Conservation (phyloP, 202 grass and related monocot species). For the Hordeum pubiflorum region DNA sequence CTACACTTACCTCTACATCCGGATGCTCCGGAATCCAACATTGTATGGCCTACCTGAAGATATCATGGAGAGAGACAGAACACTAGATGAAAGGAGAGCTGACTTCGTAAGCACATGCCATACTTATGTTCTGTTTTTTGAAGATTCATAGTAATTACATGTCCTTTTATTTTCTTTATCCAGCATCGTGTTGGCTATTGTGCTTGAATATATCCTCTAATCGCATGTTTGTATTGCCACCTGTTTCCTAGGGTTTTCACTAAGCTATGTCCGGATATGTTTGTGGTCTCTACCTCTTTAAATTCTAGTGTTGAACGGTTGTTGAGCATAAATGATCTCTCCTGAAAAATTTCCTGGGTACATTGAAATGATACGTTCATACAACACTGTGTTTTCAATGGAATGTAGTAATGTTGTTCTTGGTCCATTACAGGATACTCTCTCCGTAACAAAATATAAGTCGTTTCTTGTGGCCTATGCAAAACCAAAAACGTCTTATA, state of each 20-base stretch:
- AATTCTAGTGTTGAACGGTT: neutral
- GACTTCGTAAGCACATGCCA: conserved; percentile 60
- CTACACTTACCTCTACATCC: conserved; percentile 77
- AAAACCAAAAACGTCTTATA: too few species aligned
- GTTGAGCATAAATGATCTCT: neutral
- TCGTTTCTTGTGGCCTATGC: too few species aligned
- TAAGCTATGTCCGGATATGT: neutral
- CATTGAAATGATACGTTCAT: neutral
- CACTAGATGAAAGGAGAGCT: conserved; percentile 71
- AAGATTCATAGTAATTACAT: neutral
- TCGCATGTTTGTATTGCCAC: neutral
- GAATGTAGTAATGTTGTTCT: neutral
- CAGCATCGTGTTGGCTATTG: neutral
- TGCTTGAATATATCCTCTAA: neutral
- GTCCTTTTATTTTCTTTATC: neutral
- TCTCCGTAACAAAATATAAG: too few species aligned
- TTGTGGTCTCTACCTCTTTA: neutral
- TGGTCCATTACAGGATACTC: neutral
- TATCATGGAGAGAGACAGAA: conserved; percentile 58
- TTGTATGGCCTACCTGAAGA: conserved; percentile 73
- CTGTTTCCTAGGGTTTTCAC: neutral
- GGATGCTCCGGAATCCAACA: conserved; percentile 74
- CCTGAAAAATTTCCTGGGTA: neutral
- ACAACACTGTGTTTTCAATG: neutral
- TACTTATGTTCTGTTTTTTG: neutral